A percentile compares a stretch with the other conserved stretches of the same genome.
These are phyloP conservation scores for Solanum lycopersicoides DNA, from an alignment of 257 asterid genomes.

Conservation along the genomic window DNA sequence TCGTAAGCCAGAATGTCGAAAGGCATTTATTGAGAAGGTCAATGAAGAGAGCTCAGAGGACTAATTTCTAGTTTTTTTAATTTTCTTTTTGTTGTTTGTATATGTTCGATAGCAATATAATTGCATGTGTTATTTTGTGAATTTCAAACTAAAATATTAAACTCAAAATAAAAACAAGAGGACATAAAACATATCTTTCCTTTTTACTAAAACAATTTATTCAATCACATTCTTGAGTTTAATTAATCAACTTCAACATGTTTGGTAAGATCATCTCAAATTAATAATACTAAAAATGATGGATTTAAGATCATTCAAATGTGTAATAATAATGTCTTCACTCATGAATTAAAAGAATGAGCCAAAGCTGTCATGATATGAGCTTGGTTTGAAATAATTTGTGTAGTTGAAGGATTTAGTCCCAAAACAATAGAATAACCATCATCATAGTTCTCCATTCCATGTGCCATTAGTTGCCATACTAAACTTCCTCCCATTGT, in stretches of 20 bases:
- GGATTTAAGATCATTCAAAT: no score
- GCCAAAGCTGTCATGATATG: background rate
- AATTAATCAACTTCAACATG: background rate
- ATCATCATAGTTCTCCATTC: background rate
- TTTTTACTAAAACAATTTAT: background rate
- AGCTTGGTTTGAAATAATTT: background rate
- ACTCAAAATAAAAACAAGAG: background rate
- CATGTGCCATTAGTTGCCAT: background rate
- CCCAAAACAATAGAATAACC: background rate
- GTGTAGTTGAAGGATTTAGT: background rate
- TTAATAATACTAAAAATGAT: background rate
- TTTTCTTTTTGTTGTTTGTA: background rate
- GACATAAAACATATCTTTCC: background rate
- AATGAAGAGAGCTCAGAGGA: background rate
- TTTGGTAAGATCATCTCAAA: background rate
- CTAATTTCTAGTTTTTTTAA: background rate
- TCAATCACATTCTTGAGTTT: background rate
- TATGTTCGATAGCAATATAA: background rate
- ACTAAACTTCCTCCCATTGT: background rate
- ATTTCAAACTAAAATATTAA: background rate
- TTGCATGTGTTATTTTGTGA: background rate
- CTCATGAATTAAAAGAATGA: background rate
- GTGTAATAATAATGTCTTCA: no score
- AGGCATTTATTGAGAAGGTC: background rate
- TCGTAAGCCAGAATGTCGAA: background rate